phyloP scores from a whole-genome alignment of 305 asterid species.

The Solanum aculeatissimum region DNA sequence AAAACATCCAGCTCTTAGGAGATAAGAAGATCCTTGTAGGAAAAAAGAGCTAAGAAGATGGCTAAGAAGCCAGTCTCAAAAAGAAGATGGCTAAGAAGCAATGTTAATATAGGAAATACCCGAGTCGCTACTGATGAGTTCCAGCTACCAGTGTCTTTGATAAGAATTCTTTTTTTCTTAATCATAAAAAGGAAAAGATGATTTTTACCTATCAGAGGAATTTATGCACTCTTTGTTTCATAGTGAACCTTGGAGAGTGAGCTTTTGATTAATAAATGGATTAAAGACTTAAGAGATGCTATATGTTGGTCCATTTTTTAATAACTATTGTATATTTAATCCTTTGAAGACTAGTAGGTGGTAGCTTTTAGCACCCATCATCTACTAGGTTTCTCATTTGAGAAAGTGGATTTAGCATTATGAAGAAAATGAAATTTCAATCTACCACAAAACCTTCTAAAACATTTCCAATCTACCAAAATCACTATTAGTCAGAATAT shows the following conservation, averaged over 20 bases:
- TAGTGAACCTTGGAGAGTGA: not conserved
- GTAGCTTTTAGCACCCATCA: not conserved
- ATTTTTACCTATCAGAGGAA: not conserved
- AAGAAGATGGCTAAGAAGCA: not conserved
- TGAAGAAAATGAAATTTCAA: not conserved
- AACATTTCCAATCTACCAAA: not conserved
- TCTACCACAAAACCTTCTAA: not conserved
- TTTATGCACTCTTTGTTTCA: not conserved
- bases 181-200: not conserved
- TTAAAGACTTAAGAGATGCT: not conserved
- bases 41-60: not conserved
- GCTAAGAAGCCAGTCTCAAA: not conserved
- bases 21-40: not conserved
- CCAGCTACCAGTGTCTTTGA: not conserved
- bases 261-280: not conserved
- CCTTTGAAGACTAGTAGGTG: not conserved
- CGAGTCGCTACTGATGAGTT: not conserved
- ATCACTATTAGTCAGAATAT: not conserved
- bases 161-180: not conserved
- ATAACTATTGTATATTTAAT: not conserved
- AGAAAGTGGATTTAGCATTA: not conserved
- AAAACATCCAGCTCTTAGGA: not conserved
- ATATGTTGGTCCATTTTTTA: not conserved
- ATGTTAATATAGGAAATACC: not conserved
- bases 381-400: not conserved